Base-by-base conservation (phyloP, 2,329 filamentous ascomycete species). In the Sporothrix protearum region DNA sequence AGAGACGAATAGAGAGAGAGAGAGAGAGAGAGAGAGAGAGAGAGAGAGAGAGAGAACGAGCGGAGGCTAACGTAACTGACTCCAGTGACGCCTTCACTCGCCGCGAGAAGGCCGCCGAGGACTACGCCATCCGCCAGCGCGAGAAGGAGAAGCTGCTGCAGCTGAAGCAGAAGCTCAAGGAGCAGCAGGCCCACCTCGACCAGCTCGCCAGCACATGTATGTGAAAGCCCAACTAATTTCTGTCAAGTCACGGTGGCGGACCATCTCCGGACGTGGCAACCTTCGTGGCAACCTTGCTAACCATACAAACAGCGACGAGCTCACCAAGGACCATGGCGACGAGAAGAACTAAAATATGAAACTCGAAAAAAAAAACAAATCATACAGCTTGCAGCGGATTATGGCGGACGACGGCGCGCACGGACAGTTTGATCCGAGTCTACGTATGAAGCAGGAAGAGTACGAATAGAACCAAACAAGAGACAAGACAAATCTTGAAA, bases 101-200 rank as follows among this genome's bases (percentile, higher is more conserved):
- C 84, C 93, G 96, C 77, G 96, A 99, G 84, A 88, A 91, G 80
- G 95, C 95, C 76, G 87, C 85, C 80, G 96, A 98, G 85, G 91
- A 94, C 81, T 88, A 88, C 77, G 92, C 92, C 83, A 94, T 99
- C 83, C 89, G 89, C 78, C 85, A 92, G 84, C 92, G 94, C 80
- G 96, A 98, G 88, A 89, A 89, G 84, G 90, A 94, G 85, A 97
- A 97, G 93, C 91, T 97, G 74, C 77, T 87, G 69, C 88, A 88
- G 80, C 89, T 97, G 77, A 91, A 88, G 82, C 85, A 87, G 84
- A 89, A 88, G 85, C 87, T 97, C 75, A 78, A 82, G 74, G 89
- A 92, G 82, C 93, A 97, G 85, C 89, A 92, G 81, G 83, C 89
- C 76, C 93, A 97, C 84, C 88, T 97, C 76, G 86, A 95, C 79